These are phyloP conservation scores for Ophiostoma quercus DNA, from an alignment of 2,329 filamentous ascomycete species.

Conservation along the genomic window DNA sequence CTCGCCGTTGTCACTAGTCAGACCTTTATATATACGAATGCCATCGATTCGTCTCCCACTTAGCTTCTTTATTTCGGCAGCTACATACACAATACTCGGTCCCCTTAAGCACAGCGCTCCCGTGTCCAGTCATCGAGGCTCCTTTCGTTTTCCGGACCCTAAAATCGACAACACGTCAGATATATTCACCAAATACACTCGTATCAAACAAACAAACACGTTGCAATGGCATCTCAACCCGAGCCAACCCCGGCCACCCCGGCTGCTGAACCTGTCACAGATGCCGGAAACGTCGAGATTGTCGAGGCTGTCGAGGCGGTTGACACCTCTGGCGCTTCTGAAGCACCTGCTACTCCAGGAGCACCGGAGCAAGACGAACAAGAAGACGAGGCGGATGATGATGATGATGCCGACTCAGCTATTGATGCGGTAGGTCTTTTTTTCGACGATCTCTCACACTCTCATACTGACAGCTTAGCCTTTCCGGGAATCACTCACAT, in stretches of 20 bases:
- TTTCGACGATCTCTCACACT: background rate
- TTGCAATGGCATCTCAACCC: background rate
- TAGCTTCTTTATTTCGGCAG: background rate
- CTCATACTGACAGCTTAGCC: conserved; percentile 20
- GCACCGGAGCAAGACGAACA: background rate
- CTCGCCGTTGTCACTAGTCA: background rate
- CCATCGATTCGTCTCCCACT: background rate
- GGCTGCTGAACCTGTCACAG: background rate
- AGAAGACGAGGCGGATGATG: background rate
- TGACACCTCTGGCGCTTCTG: background rate
- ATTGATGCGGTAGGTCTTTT: background rate
- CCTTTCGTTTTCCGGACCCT: background rate
- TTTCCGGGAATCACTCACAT: conserved; percentile 27
- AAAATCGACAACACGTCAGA: background rate
- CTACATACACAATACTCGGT: background rate
- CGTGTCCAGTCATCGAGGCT: background rate
- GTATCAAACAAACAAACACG: background rate
- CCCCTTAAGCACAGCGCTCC: background rate
- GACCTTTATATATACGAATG: background rate
- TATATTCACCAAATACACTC: background rate
- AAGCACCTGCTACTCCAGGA: background rate
- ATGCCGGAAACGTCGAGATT: background rate
- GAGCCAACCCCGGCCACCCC: background rate
- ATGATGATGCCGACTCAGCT: conserved; percentile 10
- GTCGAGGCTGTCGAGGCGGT: background rate